Conservation (phyloP, 768 basidiomycete genomes). For the Auricularia cornea region DNA sequence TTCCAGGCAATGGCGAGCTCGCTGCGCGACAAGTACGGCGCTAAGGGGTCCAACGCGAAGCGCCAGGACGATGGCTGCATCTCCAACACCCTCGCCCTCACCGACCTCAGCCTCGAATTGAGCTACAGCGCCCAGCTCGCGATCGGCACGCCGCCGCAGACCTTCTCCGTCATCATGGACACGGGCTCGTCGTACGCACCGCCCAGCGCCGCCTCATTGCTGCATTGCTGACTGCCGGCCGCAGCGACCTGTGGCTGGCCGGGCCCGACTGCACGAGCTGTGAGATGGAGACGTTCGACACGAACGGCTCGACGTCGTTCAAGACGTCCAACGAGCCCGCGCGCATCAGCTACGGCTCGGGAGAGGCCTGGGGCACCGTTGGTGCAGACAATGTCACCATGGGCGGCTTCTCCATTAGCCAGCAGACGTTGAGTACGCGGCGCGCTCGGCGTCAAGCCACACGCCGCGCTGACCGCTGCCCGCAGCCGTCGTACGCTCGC, state of each 20-base stretch:
- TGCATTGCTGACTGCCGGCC: background rate
- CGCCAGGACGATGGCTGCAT: background rate
- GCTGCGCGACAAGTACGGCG: background rate
- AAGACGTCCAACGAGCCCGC: background rate
- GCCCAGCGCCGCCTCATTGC: background rate
- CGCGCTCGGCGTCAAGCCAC: background rate
- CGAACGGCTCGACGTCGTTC: background rate
- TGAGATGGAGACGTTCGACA: background rate
- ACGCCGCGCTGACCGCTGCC: background rate
- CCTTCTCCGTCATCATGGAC: background rate
- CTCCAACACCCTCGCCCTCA: background rate
- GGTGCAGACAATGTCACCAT: conserved; percentile 56
- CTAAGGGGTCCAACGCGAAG: background rate
- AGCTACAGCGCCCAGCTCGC: background rate
- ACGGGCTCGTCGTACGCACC: background rate
- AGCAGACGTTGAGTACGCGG: conserved; percentile 48
- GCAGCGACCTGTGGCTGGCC: background rate
- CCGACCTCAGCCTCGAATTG: background rate
- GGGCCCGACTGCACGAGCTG: background rate
- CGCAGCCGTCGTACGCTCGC: background rate
- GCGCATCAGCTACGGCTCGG: conserved; percentile 61
- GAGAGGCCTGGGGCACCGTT: conserved; percentile 47
- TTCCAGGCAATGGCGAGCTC: background rate
- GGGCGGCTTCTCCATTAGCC: conserved; percentile 48
- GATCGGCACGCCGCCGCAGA: background rate